Evolutionary conservation across 129 eudicot genomes (phyloP), one percentile per base, ranked within the genome.

Genomic region (Artemisia tridentata): DNA sequence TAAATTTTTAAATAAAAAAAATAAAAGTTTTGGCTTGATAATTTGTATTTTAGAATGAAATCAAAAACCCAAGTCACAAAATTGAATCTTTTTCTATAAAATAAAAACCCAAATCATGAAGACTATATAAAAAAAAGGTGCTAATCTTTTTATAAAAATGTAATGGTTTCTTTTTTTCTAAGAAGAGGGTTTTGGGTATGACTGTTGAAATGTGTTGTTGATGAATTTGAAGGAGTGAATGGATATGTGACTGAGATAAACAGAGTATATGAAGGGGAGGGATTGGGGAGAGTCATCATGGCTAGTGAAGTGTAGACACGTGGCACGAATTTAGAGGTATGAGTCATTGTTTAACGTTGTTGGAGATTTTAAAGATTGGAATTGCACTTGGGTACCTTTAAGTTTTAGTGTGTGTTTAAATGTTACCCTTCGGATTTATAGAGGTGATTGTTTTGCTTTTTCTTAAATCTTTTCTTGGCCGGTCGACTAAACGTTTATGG

Each of bases 241-340:
- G 45, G 9, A 38, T 38, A 6, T 7, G 45, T 7, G 45, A 38
- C 0, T 31, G 59, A 65, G 48, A 23, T 56, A 67, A 17, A 11
- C 5, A 46, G 70, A 61, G 14, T 69, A 77, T 70, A 62, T 62
- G 75, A 69, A 71, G 76, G 71, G 58, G 54, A 23, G 50, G 66
- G 17, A n/a, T 47, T 60, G 17, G 80, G 56, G 68, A 68, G 68
- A 68, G 75, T 69, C 80, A 76, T 52, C 76, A 62, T 62, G 80
- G 59, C 71, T 61, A 69, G 71, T 77, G 75, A 70, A 0, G 49
- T 21, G 63, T n/a, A 43, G 76, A 77, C 76, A 77, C 81, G 81
- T 70, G 81, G 76, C n/a, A 14, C 13, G 52, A 41, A 43, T 38
- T 5, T 62, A 69, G 55, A 63, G 76, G 67, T 51, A 54, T 70